These are phyloP conservation scores for Trichoderma asperelloides DNA, from an alignment of 495 filamentous ascomycete genomes.

Conservation along the genomic window DNA sequence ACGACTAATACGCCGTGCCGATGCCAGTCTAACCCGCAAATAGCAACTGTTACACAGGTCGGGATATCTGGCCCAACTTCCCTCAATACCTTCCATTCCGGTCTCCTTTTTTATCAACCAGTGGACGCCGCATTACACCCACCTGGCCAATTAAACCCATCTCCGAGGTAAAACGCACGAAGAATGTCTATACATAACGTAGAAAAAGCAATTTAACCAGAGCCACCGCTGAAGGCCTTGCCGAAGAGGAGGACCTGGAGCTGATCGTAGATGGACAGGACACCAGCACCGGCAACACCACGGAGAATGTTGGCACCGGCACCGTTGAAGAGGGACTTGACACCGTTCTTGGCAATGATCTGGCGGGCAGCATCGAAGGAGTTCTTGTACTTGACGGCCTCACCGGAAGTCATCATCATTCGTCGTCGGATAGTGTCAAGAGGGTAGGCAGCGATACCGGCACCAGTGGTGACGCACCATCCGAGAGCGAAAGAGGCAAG, in stretches of 20 bases:
- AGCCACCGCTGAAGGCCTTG: conserved; percentile 96
- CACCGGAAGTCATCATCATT: conserved; percentile 98
- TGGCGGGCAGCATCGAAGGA: conserved; percentile 89
- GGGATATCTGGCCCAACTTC: conserved; percentile 12
- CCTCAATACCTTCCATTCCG: conserved; percentile 27
- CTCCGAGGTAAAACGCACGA: background rate
- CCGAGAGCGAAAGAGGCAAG: conserved; percentile 96
- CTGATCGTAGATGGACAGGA: conserved; percentile 99
- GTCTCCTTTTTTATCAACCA: conserved; percentile 23
- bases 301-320: conserved; percentile 99
- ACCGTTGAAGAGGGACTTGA: conserved; percentile 99
- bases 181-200: conserved; percentile 24
- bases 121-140: conserved; percentile 23
- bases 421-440: conserved; percentile 99
- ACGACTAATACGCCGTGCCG: conserved; percentile 11
- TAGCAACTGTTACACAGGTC: conserved; percentile 9
- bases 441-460: conserved; percentile 99
- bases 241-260: conserved; percentile 97
- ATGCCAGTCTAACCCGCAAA: conserved; percentile 12
- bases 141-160: conserved; percentile 5
- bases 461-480: conserved; percentile 99
- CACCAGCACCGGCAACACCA: conserved; percentile 99
- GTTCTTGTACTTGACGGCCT: conserved; percentile 98
- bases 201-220: conserved; percentile 49
- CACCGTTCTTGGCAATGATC: conserved; percentile 95